Base-by-base conservation (phyloP, 306 rosid genomes). In the Sophora flavescens region DNA sequence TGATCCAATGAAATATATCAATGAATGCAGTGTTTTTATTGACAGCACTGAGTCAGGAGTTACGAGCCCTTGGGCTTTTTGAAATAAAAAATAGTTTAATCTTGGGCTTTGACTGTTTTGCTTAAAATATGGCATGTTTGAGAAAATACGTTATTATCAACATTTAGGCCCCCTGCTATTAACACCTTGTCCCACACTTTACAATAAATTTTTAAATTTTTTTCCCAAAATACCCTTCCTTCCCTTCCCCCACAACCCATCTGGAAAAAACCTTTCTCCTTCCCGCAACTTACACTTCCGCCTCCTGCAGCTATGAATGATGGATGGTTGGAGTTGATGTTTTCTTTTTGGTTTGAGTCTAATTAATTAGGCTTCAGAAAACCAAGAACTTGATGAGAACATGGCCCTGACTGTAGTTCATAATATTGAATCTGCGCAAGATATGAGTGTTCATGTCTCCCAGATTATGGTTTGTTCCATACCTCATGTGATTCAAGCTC, bases 311-410 rank as follows among this genome's bases (percentile, higher is more conserved):
- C n/a, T n/a, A n/a, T n/a, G n/a, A n/a, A n/a, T n/a, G n/a, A n/a
- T n/a, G n/a, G n/a, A n/a, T n/a, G n/a, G n/a, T n/a, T n/a, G n/a
- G n/a, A n/a, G n/a, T n/a, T n/a, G n/a, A n/a, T n/a, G n/a, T n/a
- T n/a, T n/a, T n/a, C n/a, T n/a, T n/a, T n/a, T n/a, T n/a, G n/a
- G n/a, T n/a, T n/a, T n/a, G n/a, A n/a, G n/a, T n/a, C n/a, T n/a
- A n/a, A n/a, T n/a, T n/a, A n/a, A n/a, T n/a, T n/a, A n/a, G n/a
- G 91, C 87, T 61, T 85, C 91, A 38, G 96, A 89, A 52, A 77
- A 58, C 78, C 96, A 88, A 76, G 97, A 87, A 42, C 87, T 92
- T 80, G 91, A 92, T 71, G 96, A 84, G 16, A 90, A 79, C 74
- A 66, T 88, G 73, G 96, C 80, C 72, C 76, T 92, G n/a, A 63